Evolutionary conservation across 768 basidiomycete species (phyloP), one percentile per base, ranked within the genome.

Genomic region (Suillus lakei): DNA sequence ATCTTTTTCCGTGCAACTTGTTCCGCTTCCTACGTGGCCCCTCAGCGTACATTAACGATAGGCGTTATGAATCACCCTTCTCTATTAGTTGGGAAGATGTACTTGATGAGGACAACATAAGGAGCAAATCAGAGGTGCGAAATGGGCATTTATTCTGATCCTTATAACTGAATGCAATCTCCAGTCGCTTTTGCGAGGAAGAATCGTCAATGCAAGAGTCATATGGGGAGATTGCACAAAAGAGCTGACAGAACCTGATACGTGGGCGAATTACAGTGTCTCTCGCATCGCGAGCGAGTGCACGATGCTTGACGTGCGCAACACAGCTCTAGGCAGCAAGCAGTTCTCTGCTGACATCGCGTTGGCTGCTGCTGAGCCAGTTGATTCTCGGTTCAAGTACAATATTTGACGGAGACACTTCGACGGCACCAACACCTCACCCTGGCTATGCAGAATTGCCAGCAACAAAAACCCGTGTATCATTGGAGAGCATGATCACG

Each of bases 1-100:
- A 94, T 71, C 86, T 96, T 56, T 98, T 93, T 80, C 96, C 96
- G 1, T 92, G 90, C 78, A 98, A 96, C 79, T 83, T 92, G 48
- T 80, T 97, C 64, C 85, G 84, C 62, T 98, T 98, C 76, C 77
- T 96, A 61, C 87, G 88, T 60, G 80, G 83, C 59, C 93, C 96
- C 1, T 81, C 83, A 10, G 75, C 77, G 43, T 95, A 94, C 69
- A 77, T 98, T 21, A 76, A 74, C 9, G 82, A 85, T 30, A 83
- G 79, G 68, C 72, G 74, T 4, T 77, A 85, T 41, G 77, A 83
- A 55, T 85, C 86, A 59, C 87, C 91, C 2, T 93, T 91, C 69
- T 80, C 81, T n/a, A 82, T 88, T 51, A 82, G 80, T 41, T 96
- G 95, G 95, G 84, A 85, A 59, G 79, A 88, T 5, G 87, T 83